Evolutionary conservation across 2,329 filamentous ascomycete genomes (phyloP).

Genomic region (Apiospora marii): DNA sequence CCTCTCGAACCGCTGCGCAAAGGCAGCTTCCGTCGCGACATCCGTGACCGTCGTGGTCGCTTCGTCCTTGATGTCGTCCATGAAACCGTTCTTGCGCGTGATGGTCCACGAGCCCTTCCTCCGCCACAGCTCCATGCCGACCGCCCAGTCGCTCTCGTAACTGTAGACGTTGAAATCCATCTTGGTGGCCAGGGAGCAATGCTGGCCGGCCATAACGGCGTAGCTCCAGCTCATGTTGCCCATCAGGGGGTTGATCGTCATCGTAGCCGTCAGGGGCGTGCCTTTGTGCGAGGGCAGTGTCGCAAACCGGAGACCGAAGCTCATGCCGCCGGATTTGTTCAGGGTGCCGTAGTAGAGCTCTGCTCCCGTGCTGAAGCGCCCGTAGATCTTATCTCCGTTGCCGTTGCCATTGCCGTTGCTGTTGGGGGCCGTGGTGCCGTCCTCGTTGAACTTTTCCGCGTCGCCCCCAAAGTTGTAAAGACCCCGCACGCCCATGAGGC

Average conservation of each 20-base stretch:
- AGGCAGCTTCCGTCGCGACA: conserved; percentile 26
- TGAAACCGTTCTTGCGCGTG: conserved; percentile 42
- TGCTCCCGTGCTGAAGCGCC: conserved; percentile 87
- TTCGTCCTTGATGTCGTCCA: background rate
- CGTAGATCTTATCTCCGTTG: conserved; percentile 71
- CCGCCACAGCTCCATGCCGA: conserved; percentile 94
- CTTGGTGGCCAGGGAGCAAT: conserved; percentile 85
- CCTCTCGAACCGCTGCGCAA: conserved; percentile 41
- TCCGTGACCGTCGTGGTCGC: background rate
- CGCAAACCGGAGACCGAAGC: conserved; percentile 86
- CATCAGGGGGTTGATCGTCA: conserved; percentile 94
- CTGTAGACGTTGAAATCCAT: conserved; percentile 99
- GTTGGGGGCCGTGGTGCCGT: conserved; percentile 28
- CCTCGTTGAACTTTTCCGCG: conserved; percentile 47
- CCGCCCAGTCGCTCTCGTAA: conserved; percentile 92
- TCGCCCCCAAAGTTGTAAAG: conserved; percentile 94
- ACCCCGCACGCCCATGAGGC: conserved; percentile 84
- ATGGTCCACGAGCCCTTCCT: conserved; percentile 57
- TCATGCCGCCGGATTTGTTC: conserved; percentile 93
- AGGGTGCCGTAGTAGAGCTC: conserved; percentile 95
- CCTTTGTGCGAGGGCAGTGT: conserved; percentile 83
- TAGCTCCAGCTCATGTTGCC: conserved; percentile 92
- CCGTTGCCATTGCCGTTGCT: conserved; percentile 36
- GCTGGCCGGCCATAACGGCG: conserved; percentile 83
- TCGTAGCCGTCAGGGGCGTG: conserved; percentile 90